Conservation (phyloP, 805 yeast species). For the Lipomyces chichibuensis region DNA sequence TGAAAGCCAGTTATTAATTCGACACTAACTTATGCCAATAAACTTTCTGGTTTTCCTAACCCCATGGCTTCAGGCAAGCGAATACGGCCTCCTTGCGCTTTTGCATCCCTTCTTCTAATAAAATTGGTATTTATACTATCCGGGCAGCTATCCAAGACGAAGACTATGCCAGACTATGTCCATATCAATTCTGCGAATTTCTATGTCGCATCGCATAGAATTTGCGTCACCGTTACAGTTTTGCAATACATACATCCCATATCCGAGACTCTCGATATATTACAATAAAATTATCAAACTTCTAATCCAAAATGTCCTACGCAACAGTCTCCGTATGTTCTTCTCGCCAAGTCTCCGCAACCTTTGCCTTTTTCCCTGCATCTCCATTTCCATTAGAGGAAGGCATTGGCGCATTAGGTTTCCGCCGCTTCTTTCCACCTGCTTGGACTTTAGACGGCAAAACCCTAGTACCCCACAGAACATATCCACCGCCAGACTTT, state of each 20-base stretch:
- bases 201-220: no score
- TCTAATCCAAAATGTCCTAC: not conserved
- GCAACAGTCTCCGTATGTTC: not conserved
- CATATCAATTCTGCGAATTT: no score
- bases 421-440: conserved; percentile 24
- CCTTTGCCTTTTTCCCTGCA: not conserved
- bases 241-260: not conserved
- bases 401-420: not conserved
- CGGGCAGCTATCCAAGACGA: no score
- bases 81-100: no score
- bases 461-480: conserved; percentile 78
- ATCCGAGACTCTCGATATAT: not conserved
- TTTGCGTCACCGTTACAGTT: not conserved
- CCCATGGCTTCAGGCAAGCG: no score
- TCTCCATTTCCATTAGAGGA: no score
- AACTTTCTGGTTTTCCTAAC: no score
- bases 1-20: no score
- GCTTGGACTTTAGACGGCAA: conserved; percentile 53
- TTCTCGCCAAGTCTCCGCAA: not conserved
- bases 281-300: not conserved
- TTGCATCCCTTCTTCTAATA: no score
- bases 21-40: no score
- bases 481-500: conserved; percentile 89
- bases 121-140: no score
- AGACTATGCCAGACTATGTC: no score